Evolutionary conservation across 768 basidiomycete genomes (phyloP), one percentile per base, ranked within the genome.

Genomic region (Hypsizygus marmoreus): DNA sequence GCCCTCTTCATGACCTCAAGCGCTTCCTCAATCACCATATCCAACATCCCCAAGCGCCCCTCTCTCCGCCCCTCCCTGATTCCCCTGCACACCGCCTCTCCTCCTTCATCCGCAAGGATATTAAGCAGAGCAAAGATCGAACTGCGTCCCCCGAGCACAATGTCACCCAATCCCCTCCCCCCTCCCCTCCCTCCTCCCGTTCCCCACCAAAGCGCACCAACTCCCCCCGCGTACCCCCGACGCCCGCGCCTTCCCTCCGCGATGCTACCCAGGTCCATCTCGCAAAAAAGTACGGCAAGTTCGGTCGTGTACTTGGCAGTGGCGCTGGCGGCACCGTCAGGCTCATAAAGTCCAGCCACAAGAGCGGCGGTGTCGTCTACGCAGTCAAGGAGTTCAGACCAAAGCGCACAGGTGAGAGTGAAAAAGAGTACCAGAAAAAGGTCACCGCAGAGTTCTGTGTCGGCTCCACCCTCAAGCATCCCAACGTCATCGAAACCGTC

Each of bases 381-480:
- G 97, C 97, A 36, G 97, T 97, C 54, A 99, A 99, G 69, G 94
- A 98, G 71, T 98, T 99, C 60, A 79, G 95, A 37, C 89, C 94
- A 33, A 90, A 91, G 56, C 82, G 94, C 47, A 59, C 75, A 3
- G 92, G 92, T 24, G 97, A 99, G 74, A 79, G 79, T 20, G 91
- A 94, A 69, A 89, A 91, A 69, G 97, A 99, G 73, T 99, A 98
- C 65, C 93, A 97, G 83, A 95, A 97, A 75, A 98, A 99, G 72
- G 95, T 98, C 46, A 97, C 95, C 1, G 95, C 95, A 20, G 97
- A 99, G 67, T 99, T 99, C 62, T 99, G 95, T 58, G 95, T 98
- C 13, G 94, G 97, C 47, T 89, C 88, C 17, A 89, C 90, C 33
- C 75, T 99, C 61, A 91, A 95, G 68, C 97, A 99, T 60, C 72